Percentiles rank a stretch among this genome's conserved stretches.
These are phyloP conservation scores for Saksenaea vasiformis DNA, from an alignment of 371 early-diverging fungal species.

Conservation along the genomic window DNA sequence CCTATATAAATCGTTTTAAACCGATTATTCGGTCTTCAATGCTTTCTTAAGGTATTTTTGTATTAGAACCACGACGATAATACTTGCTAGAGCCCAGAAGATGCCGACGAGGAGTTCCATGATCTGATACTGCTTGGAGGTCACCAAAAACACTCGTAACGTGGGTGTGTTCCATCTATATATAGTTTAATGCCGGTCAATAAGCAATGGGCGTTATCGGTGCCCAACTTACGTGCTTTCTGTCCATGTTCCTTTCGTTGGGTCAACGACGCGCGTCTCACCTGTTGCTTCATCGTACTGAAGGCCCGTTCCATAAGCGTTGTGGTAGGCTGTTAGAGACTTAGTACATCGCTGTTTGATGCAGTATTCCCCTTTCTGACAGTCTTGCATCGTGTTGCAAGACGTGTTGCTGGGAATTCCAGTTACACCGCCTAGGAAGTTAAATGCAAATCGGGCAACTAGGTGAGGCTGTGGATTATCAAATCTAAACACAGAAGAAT, in stretches of 20 bases:
- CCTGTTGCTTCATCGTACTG: constrained; percentile 54
- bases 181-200: background rate
- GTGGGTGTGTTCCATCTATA: constrained; percentile 56
- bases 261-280: constrained; percentile 56
- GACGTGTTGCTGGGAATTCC: constrained; percentile 26
- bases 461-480: constrained; percentile 40
- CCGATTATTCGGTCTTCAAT: constrained; percentile 40
- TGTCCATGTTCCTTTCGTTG: constrained; percentile 67
- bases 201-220: background rate
- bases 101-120: constrained; percentile 68
- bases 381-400: constrained; percentile 41
- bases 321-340: constrained; percentile 64
- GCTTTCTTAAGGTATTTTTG: constrained; percentile 44
- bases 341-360: constrained; percentile 54
- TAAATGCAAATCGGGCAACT: constrained; percentile 42
- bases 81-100: constrained; percentile 40
- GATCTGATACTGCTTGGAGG: constrained; percentile 56
- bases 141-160: constrained; percentile 59
- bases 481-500: constrained; percentile 45
- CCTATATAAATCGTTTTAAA: too few species aligned
- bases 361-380: constrained; percentile 49
- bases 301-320: constrained; percentile 76
- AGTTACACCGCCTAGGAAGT: constrained; percentile 59
- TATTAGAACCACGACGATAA: constrained; percentile 33
- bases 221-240: constrained; percentile 67